phyloP scores from a whole-genome alignment of 768 basidiomycete genomes.

The Tubosaeta brunneosetosa region DNA sequence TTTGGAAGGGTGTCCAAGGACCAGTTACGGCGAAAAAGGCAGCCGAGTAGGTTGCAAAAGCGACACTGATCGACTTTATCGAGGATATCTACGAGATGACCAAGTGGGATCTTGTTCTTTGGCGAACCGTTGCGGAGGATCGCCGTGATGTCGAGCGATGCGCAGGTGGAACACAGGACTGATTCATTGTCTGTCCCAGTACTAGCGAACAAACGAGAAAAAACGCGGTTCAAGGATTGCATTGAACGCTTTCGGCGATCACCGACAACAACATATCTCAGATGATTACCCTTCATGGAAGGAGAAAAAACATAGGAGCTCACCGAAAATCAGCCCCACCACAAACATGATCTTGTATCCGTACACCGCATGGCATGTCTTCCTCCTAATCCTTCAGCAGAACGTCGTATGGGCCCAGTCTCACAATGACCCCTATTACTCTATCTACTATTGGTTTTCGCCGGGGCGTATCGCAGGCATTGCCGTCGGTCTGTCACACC shows the following conservation, averaged over 20 bases:
- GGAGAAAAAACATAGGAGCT: background rate
- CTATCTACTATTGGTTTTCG: constrained; percentile 15
- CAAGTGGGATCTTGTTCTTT: background rate
- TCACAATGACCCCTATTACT: background rate
- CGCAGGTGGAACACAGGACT: background rate
- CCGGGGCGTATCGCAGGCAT: constrained; percentile 25
- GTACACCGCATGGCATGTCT: background rate
- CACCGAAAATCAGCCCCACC: background rate
- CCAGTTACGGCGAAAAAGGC: background rate
- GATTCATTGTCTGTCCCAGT: background rate
- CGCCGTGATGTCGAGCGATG: background rate
- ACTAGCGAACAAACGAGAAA: background rate
- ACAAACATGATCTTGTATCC: background rate
- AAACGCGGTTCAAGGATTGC: background rate
- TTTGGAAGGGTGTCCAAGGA: background rate
- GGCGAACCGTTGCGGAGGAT: background rate
- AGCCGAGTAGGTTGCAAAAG: background rate
- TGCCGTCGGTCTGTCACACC: constrained; percentile 19
- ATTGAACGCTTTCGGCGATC: background rate
- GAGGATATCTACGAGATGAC: background rate
- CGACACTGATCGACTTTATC: background rate
- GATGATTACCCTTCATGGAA: no score
- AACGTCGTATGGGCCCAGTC: constrained; percentile 13
- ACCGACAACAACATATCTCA: background rate
- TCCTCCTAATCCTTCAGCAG: constrained; percentile 2